phyloP scores from a whole-genome alignment of 1,284 basidiomycete genomes.

The Afroboletus lepidellus region DNA sequence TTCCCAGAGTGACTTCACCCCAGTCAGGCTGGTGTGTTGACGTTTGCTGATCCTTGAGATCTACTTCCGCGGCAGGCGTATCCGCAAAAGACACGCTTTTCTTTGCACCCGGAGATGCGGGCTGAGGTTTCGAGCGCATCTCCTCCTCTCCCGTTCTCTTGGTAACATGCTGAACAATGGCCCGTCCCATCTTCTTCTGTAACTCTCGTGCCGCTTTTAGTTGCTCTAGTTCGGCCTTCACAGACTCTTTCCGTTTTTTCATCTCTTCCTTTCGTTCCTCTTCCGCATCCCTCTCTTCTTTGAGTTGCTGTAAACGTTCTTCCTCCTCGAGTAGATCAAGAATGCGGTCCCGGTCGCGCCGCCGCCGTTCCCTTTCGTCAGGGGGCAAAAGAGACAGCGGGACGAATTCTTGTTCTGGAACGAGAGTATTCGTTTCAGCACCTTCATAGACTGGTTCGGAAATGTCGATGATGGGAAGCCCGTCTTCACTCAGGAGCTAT shows the following conservation, averaged over 20 bases:
- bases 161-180: constrained; percentile 53
- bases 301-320: constrained; percentile 48
- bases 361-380: constrained; percentile 47
- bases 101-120: constrained; percentile 38
- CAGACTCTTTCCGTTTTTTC: constrained; percentile 51
- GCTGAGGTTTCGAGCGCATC: constrained; percentile 5
- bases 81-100: constrained; percentile 69
- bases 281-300: constrained; percentile 41
- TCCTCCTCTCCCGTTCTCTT: constrained; percentile 41
- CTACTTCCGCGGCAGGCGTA: constrained; percentile 22
- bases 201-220: constrained; percentile 56
- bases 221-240: constrained; percentile 50
- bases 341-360: constrained; percentile 58
- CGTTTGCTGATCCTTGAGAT: constrained; percentile 2
- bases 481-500: constrained; percentile 71
- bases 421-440: constrained; percentile 7
- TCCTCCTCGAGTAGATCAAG: constrained; percentile 71
- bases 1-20: constrained; percentile 56
- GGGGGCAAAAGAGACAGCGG: constrained; percentile 48
- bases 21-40: constrained; percentile 36
- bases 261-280: constrained; percentile 45
- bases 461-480: constrained; percentile 74
- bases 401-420: constrained; percentile 43
- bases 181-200: constrained; percentile 76
- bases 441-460: constrained; percentile 50